These are phyloP conservation scores for Sequoia sempervirens DNA, from an alignment of 75 land plant genomes.

Conservation along the genomic window DNA sequence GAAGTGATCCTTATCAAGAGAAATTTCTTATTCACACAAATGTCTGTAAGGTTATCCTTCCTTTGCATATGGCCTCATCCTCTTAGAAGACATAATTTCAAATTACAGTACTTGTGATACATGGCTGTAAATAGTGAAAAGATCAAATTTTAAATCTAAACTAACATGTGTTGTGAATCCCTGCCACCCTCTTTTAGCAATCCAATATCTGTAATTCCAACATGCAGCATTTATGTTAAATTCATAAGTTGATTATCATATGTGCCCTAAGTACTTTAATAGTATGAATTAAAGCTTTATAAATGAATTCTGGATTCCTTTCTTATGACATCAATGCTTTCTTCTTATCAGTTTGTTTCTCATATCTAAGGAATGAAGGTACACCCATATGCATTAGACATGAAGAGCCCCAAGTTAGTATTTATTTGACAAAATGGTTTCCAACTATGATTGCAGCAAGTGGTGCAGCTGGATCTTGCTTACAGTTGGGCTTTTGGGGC, in stretches of 20 bases:
- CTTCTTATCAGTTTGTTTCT: background rate
- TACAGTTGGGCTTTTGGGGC: slow-evolving; percentile 94
- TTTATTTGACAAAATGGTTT: slow-evolving; percentile 2
- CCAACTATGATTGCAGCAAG: slow-evolving; percentile 54
- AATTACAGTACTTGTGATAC: background rate
- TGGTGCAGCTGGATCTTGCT: slow-evolving; percentile 90
- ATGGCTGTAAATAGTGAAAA: background rate
- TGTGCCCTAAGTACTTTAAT: background rate
- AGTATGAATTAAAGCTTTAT: background rate
- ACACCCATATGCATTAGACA: background rate
- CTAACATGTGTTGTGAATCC: background rate
- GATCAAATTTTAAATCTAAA: background rate
- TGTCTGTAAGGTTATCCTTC: background rate
- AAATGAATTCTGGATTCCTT: background rate
- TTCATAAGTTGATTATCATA: background rate
- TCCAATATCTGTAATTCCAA: background rate
- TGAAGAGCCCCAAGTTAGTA: background rate
- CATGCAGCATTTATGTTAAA: background rate
- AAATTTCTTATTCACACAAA: background rate
- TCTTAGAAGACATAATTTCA: background rate
- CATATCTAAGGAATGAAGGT: background rate
- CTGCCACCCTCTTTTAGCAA: background rate
- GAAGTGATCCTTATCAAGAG: background rate
- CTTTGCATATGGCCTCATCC: background rate
- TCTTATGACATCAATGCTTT: background rate